Evolutionary conservation across 108 stramenopile species (phyloP), one percentile per base, ranked within the genome.

Genomic region (Schizochytrium sp.): DNA sequence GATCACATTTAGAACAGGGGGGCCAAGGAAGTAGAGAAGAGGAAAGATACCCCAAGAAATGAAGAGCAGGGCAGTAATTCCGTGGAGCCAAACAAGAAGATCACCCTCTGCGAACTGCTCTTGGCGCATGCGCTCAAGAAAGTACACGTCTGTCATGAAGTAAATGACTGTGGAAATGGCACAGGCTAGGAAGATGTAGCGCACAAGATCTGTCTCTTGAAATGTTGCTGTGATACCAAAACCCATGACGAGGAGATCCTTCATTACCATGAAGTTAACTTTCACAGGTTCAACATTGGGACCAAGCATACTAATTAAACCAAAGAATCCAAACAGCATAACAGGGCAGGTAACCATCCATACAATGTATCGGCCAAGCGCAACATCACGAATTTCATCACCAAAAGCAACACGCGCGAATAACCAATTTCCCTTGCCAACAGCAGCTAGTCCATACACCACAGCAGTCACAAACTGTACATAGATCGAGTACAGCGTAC

Each of bases 11-110:
- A 83, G 53, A 17, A 83, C 76, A n/a, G 76, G 76, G 38, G 76
- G 76, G 76, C 76, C 76, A n/a, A 55, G 53, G 40, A 83, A 83
- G 76, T 83, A 83, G 15, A 83, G 45, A 8, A 83, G 10, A 5
- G 76, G 76, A 40, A 83, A 83, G 76, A 83, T 83, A 40, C 76
- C 76, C 76, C 76, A 83, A 2, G 76, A 83, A 38, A 55, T 83
- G 76, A 83, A 83, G 76, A 83, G 53, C 76, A 83, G 3, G 0
- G 53, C 47, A 8, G 76, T 83, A 28, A 83, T 55, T 15, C 47
- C 47, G 28, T 55, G 47, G 12, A 83, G 53, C 76, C 76, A 83
- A 53, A 55, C 53, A 10, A 49, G 2, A 50, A 83, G 76, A 83
- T 83, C 50, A 10, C 76, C 76, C 10, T 55, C 17, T 38, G 64